Evolutionary conservation across 2,329 filamentous ascomycete genomes (phyloP), one percentile per base, ranked within the genome.

Genomic region (Aspergillus ochraceus): DNA sequence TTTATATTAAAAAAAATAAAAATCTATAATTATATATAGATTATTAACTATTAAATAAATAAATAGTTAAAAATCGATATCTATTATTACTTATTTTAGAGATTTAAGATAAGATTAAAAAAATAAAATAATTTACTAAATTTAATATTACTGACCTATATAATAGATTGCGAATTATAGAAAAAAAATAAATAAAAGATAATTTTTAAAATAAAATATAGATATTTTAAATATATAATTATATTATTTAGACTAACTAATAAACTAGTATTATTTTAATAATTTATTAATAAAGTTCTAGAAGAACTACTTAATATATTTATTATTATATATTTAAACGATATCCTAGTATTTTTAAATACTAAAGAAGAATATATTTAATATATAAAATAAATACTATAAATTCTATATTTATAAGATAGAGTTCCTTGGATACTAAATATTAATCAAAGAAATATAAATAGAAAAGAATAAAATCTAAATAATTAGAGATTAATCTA

Each of bases 101-200:
- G 29, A 63, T 36, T 0, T 17, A 61, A 30, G 9, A 51, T 4
- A 60, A 61, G 52, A 56, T 57, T 52, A 36, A 14, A 9, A 52
- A 42, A 42, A 32, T 45, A 49, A 46, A 56, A 32, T 60, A 52
- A 42, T 61, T 64, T 55, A 64, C 36, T 12, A 64, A 64, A 24
- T 32, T 64, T 24, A 42, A 64, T 58, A 60, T 64, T 59, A 62
- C 54, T 46, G 20, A 54, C 11, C 22, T 69, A 60, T 62, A 60
- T 66, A 52, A 60, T 55, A 14, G 64, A 68, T 52, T 54, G 46
- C 51, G 66, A 17, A 62, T 74, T 42, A 57, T 52, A 22, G 42
- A 68, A 65, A 57, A n/a, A 55, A n/a, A 54, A 76, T 32, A 53
- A 74, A 64, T 75, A 62, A 61, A 76, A 75, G 52, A 77, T 55